These are phyloP conservation scores for Cerioporus squamosus DNA, from an alignment of 1,284 basidiomycete species.

Conservation along the genomic window DNA sequence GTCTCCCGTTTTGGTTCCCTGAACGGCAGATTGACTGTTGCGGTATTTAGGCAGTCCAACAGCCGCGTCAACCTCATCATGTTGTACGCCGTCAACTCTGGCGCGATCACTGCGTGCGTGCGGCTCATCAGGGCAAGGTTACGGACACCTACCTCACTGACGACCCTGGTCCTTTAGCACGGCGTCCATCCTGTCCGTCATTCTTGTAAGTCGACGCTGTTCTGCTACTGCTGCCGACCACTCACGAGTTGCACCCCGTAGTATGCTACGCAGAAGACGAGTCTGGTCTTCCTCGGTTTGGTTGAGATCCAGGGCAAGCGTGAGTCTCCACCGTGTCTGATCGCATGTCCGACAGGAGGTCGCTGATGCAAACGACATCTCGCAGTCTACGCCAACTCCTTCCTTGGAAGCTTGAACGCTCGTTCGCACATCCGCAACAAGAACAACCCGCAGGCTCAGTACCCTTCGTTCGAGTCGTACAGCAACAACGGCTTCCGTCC, in stretches of 20 bases:
- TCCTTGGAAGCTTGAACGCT: conserved; percentile 14
- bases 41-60: not conserved
- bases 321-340: not conserved
- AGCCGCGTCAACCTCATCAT: not conserved
- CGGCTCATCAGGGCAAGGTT: not conserved
- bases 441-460: conserved; percentile 8
- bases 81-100: conserved; percentile 21
- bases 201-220: conserved; percentile 8
- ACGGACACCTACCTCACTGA: not conserved
- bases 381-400: not conserved
- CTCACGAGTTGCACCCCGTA: not conserved
- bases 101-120: conserved; percentile 18
- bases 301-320: conserved; percentile 23
- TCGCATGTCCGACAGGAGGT: not conserved
- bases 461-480: conserved; percentile 17
- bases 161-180: not conserved
- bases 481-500: conserved; percentile 10
- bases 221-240: not conserved
- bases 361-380: not conserved
- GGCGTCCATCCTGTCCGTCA: conserved; percentile 18
- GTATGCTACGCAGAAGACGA: conserved; percentile 19
- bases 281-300: conserved; percentile 21
- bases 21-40: not conserved
- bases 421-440: conserved; percentile 13
- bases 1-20: not conserved